These are phyloP conservation scores for Solanum medicagineum DNA, from an alignment of 257 asterid genomes.

Conservation along the genomic window DNA sequence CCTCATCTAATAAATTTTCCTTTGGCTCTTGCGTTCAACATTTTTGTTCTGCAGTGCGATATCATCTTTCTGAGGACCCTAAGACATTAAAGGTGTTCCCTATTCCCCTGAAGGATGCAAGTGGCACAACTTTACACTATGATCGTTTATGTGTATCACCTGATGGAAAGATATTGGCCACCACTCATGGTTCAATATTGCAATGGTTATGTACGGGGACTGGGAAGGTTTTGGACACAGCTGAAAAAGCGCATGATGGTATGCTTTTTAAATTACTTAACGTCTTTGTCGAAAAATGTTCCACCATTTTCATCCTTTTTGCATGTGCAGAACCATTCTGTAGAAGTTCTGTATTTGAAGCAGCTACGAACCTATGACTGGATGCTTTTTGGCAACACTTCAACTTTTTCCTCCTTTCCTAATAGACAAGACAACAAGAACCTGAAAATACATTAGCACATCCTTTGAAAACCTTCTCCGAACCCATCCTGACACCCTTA, in stretches of 20 bases:
- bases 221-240: conserved; percentile 84
- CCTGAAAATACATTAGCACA: not conserved
- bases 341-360: not conserved
- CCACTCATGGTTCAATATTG: conserved; percentile 77
- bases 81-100: conserved; percentile 84
- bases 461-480: not conserved
- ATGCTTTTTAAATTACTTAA: conserved; percentile 7
- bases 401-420: not conserved
- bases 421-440: not conserved
- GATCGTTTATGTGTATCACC: conserved; percentile 85
- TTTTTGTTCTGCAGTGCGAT: conserved; percentile 61
- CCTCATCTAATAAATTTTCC: not conserved
- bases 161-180: conserved; percentile 79
- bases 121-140: conserved; percentile 62
- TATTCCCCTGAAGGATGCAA: conserved; percentile 78
- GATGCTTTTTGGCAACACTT: not conserved
- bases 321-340: not conserved
- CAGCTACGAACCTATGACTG: not conserved
- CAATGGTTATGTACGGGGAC: conserved; percentile 89
- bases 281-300: not conserved
- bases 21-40: not conserved
- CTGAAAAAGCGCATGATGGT: conserved; percentile 98
- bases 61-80: conserved; percentile 91
- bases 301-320: not conserved
- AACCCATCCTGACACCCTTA: not conserved